Evolutionary conservation across 139 green algal genomes (phyloP).

Genomic region (Coelastrella sp.): DNA sequence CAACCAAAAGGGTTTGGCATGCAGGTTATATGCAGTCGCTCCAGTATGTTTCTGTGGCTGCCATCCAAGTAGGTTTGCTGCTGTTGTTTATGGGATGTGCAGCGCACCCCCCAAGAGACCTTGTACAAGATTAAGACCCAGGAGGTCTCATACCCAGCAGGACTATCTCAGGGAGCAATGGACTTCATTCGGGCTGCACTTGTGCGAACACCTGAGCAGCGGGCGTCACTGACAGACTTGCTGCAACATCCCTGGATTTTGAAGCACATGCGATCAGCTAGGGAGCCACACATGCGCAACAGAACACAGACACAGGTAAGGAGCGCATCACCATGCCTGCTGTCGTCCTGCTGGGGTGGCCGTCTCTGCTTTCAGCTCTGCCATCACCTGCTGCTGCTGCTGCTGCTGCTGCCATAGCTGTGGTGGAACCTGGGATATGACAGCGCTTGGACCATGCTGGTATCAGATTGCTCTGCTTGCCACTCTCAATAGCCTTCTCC

Average conservation of each 20-base stretch:
- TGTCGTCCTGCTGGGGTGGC: not conserved
- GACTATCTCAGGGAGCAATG: conserved; percentile 42
- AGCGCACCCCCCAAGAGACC: conserved; percentile 60
- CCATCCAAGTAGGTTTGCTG: no score
- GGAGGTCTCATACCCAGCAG: conserved; percentile 52
- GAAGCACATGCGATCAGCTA: conserved; percentile 24
- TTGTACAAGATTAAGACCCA: conserved; percentile 61
- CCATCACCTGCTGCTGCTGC: not conserved
- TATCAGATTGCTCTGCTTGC: no score
- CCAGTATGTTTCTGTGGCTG: no score
- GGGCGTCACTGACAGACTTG: conserved; percentile 54
- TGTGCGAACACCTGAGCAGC: conserved; percentile 51
- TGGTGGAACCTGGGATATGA: no score
- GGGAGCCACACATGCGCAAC: conserved; percentile 33
- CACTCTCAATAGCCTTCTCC: no score
- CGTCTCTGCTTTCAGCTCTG: no score
- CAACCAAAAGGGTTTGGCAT: no score
- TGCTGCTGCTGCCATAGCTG: no score
- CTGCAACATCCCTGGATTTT: conserved; percentile 57
- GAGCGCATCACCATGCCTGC: not conserved
- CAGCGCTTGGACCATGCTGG: no score
- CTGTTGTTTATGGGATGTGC: no score
- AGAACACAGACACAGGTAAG: conserved; percentile 36
- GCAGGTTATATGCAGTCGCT: no score
- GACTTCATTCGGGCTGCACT: conserved; percentile 48